Base-by-base conservation (phyloP, 352 stramenopile genomes). In the Globisporangium recalcitrans region DNA sequence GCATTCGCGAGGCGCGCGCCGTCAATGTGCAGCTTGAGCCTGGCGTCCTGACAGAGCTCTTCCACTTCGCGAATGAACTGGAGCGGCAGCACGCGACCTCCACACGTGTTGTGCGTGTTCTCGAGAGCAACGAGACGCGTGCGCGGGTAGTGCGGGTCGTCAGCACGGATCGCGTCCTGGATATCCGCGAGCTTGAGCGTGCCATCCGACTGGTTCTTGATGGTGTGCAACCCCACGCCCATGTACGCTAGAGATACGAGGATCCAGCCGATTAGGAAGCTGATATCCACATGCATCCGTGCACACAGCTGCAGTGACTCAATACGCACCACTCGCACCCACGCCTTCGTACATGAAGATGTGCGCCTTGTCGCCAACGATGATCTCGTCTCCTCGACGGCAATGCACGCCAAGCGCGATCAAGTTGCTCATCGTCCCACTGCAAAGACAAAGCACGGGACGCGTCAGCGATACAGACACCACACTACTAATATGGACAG, bases 71-170 rank as follows among this genome's bases (percentile, higher is more conserved):
- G 71, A 55, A 98, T 78, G 71, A 97, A 98, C 6, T 69, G 54
- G 7, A 83, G 59, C 14, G 93, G 76, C 29, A 99, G 77, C 24
- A 97, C 82, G 13, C 92, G 79, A 4, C 97, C 97, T 27, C 97
- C 97, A 36, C 96, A 94, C 55, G 91, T 93, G 74, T 99, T 99
- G 63, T 99, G 97, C 47, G 97, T 99, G 78, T 99, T 99, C 72
- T 99, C 97, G 19, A 99, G 74, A 70, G 78, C 86, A 8, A 99
- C 85, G 26, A 99, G 74, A 14, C 75, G 72, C 24, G 96, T 97
- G 49, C 88, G 72, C 42, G 85, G 85, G 60, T 87, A 93, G 64
- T 95, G 85, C 54, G 76, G 79, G 48, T 95, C 84, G 63, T 95
- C 82, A 9, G 68, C 65, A 22, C 86, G 88, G n/a, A 95, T 74